Evolutionary conservation across 495 filamentous ascomycete genomes (phyloP).

Genomic region (Tuber microsphaerosporum): DNA sequence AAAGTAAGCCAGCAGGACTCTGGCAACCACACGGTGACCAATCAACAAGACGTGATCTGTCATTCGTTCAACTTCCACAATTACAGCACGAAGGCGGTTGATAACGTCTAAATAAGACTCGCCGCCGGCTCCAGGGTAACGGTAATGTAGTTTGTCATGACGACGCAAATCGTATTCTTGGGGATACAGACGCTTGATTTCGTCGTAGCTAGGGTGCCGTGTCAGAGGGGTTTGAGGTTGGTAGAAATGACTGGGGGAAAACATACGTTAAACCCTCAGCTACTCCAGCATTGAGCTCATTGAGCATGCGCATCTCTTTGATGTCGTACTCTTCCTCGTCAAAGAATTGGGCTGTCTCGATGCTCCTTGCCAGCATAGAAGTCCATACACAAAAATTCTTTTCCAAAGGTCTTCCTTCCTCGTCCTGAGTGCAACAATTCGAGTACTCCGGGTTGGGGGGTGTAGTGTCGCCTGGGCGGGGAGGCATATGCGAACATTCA

Average conservation of each 20-base stretch:
- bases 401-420: constrained; percentile 51
- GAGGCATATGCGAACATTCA: constrained; percentile 56
- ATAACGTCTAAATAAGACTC: constrained; percentile 97
- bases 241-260: neutral
- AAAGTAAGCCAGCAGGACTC: constrained; percentile 93
- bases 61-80: constrained; percentile 93
- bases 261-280: constrained; percentile 78
- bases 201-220: constrained; percentile 53
- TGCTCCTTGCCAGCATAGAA: constrained; percentile 82
- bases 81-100: constrained; percentile 87
- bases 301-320: constrained; percentile 97
- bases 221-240: neutral
- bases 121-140: constrained; percentile 89
- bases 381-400: constrained; percentile 99
- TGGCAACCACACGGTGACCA: constrained; percentile 79
- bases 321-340: constrained; percentile 95
- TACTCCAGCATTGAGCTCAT: constrained; percentile 83
- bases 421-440: constrained; percentile 43
- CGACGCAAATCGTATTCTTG: constrained; percentile 71
- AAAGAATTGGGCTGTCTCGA: constrained; percentile 78
- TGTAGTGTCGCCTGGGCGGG: constrained; percentile 77
- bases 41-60: constrained; percentile 90
- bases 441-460: constrained; percentile 84
- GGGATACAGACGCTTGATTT: constrained; percentile 65
- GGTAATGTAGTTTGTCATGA: constrained; percentile 79